Base-by-base conservation (phyloP, 805 yeast species). In the Kregervanrija delftensis region DNA sequence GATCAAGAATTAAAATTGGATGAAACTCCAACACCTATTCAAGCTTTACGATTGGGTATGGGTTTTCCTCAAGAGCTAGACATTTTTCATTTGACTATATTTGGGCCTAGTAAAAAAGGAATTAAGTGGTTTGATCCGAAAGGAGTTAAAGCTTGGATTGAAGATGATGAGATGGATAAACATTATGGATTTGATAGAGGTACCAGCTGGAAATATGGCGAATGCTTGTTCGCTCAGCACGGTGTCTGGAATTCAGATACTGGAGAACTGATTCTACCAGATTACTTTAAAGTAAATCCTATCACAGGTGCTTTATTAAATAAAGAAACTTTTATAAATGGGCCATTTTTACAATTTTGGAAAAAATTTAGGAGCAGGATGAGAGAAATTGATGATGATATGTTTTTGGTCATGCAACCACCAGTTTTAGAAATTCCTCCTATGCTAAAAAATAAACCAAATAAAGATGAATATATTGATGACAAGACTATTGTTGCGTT, bases 361-460 rank as follows among this genome's bases (percentile, higher is more conserved):
- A 48, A 60, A 11, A 58, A 55, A 11, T 83, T 73, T 58, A 76
- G 75, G 50, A 54, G 59, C 1, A 64, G 68, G 41, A 72, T 86
- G 36, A 65, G 89, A 47, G 45, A 56, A 0, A 51, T 72, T 5
- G 67, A 77, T 15, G 48, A 64, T 0, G 69, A 73, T 11, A 63
- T 75, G 17, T 76, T 83, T 47, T 62, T 86, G 11, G 69, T 89
- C 30, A 62, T 88, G 52, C 96, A 89, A 61, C 83, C 95, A 0
- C 95, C 96, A 1, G 93, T 86, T 1, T 67, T 90, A 49, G 83
- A 79, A 53, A 57, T 73, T 3, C 96, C 96, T 0, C 96, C 97
- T 2, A 59, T 64, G 10, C 61, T 86, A 48, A 72, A 71, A 47
- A 73, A 71, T 11, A 71, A 76, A 36, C 59, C 68, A 3, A 22